Evolutionary conservation across 192 early-diverging fungal species (phyloP), one percentile per base, ranked within the genome.

Genomic region (Thoreauomyces humboldtii): DNA sequence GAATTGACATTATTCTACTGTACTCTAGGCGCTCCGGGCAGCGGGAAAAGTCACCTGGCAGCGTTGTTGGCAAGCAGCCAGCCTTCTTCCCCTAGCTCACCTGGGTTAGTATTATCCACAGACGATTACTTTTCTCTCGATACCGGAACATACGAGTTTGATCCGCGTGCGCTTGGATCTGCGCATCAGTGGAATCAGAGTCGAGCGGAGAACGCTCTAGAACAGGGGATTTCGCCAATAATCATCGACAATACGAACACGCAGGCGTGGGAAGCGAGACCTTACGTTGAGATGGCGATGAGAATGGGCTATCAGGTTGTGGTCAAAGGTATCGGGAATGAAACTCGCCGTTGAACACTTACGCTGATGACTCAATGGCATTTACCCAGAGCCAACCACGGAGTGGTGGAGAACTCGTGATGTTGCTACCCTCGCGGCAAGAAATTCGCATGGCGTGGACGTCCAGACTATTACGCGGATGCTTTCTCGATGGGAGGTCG

Each of bases 221-320:
- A 34, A 7, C 11, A 21, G 22, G 63, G 71, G 0, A 32, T 59
- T 28, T 21, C 73, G 2, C 65, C 72, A 1, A 53, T 83, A 38
- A 52, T 83, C 62, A 80, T 83, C 55, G 81, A 81, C 69, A 83
- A 83, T 59, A 83, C 81, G 3, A 37, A 73, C 59, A 59, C 63
- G 17, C 63, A 66, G 28, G 46, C 14, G 31, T 78, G 76, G 76
- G 79, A 81, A 51, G 78, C 78, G 2, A 61, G 58, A 35, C 72
- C 75, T 7, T 83, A 83, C 55, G 78, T 81, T 3, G 54, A 65
- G 25, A 1, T 34, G 17, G 81, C 71, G 1, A 0, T 79, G 9
- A n/a, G 48, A 3, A 4, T 32, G 11, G 67, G 65, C 7, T 83
- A 81, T 57, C 0, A 0, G 14, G 51, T 81, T n/a, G 22, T 54